Evolutionary conservation across 257 asterid genomes (phyloP).

Genomic region (Solanum chmielewskii): DNA sequence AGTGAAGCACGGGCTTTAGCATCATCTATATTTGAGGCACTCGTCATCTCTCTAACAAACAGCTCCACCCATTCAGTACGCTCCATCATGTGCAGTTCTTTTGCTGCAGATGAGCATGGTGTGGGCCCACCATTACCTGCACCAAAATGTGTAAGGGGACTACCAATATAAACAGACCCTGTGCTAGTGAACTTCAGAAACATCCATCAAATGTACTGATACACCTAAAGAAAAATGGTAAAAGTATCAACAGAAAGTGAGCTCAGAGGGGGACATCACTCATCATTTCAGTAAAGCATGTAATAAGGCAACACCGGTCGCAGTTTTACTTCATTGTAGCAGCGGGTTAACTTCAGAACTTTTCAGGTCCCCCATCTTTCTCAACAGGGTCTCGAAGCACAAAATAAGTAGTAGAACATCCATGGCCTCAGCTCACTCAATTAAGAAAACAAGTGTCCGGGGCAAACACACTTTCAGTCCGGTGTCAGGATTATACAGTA

Average conservation of each 20-base stretch:
- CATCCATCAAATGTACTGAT: background rate
- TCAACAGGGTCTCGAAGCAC: background rate
- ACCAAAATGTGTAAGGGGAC: background rate
- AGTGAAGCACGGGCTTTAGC: constrained; percentile 40
- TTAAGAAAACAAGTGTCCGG: background rate
- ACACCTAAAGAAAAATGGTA: background rate
- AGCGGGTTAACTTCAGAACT: background rate
- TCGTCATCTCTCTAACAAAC: constrained; percentile 35
- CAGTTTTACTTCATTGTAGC: background rate
- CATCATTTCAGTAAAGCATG: background rate
- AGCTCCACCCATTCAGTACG: constrained; percentile 35
- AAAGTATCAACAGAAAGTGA: background rate
- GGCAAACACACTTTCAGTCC: background rate
- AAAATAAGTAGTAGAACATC: background rate
- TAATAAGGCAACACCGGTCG: background rate
- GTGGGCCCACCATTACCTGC: constrained; percentile 27
- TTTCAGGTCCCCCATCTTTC: background rate
- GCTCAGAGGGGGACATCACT: background rate
- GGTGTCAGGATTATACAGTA: background rate
- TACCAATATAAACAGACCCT: constrained; percentile 8
- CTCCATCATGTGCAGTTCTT: constrained; percentile 10
- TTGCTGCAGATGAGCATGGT: constrained; percentile 7
- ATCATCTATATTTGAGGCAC: constrained; percentile 30
- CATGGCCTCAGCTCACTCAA: background rate
- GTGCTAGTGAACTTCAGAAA: background rate